These are phyloP conservation scores for Aspergillus costaricaensis DNA, from an alignment of 2,329 filamentous ascomycete species.

Conservation along the genomic window DNA sequence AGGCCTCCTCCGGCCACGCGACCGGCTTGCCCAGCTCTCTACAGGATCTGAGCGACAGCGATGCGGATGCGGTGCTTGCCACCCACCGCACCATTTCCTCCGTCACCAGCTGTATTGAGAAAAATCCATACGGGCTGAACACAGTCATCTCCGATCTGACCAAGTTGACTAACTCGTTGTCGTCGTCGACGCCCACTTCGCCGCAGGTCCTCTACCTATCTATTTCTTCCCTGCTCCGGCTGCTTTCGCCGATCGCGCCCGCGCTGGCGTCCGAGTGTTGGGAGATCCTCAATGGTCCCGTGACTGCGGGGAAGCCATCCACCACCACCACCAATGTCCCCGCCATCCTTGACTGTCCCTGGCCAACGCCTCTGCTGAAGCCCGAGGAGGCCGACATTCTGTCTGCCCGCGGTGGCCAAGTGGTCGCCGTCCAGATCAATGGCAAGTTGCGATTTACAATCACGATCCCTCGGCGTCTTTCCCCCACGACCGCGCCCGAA, in stretches of 20 bases:
- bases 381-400: slow-evolving; percentile 43
- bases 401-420: slow-evolving; percentile 54
- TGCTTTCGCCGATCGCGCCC: slow-evolving; percentile 78
- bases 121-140: slow-evolving; percentile 75
- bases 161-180: slow-evolving; percentile 71
- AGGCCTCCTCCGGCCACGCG: slow-evolving; percentile 24
- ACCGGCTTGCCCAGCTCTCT: slow-evolving; percentile 30
- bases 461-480: slow-evolving; percentile 59
- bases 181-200: slow-evolving; percentile 47
- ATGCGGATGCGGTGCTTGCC: slow-evolving; percentile 60
- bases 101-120: slow-evolving; percentile 68
- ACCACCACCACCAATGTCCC: slow-evolving; percentile 18
- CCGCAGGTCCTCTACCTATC: slow-evolving; percentile 47
- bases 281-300: slow-evolving; percentile 55
- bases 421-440: slow-evolving; percentile 71
- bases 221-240: slow-evolving; percentile 62
- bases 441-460: slow-evolving; percentile 72
- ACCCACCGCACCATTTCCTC: slow-evolving; percentile 68
- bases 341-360: slow-evolving; percentile 53
- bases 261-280: slow-evolving; percentile 82
- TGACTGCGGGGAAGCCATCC: slow-evolving; percentile 11
- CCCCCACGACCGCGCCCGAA: slow-evolving; percentile 32
- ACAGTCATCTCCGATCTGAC: slow-evolving; percentile 82
- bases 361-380: slow-evolving; percentile 56
- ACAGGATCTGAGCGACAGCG: slow-evolving; percentile 34